A percentile compares a stretch with the other conserved stretches of the same genome.
Conservation (phyloP, 148 eudicot genomes). For the Limonium bicolor region DNA sequence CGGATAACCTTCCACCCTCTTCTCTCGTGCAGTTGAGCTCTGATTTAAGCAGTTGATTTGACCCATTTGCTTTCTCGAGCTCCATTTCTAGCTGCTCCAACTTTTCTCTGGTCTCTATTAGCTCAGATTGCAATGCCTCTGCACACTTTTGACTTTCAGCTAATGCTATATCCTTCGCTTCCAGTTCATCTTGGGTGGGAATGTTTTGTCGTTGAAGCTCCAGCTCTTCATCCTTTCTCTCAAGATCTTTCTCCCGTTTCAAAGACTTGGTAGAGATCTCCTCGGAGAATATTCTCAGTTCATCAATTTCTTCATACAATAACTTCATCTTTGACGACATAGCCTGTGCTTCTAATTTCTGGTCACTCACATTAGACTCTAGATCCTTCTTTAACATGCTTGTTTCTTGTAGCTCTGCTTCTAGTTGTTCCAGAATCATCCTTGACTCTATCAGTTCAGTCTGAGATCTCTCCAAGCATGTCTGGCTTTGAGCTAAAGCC, state of each 20-base stretch:
- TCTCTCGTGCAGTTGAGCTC: neutral
- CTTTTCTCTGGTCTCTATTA: neutral
- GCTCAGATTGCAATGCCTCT: constrained; percentile 1
- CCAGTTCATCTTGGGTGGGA: constrained; percentile 15
- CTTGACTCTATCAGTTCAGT: constrained; percentile 19
- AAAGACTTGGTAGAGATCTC: constrained; percentile 26
- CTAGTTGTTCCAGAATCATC: constrained; percentile 31
- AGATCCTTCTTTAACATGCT: constrained; percentile 32
- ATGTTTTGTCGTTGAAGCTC: constrained; percentile 22
- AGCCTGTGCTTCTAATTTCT: constrained; percentile 36
- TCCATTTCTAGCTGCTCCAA: constrained; percentile 3
- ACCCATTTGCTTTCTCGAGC: neutral
- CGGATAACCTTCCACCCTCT: neutral
- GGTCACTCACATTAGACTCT: constrained; percentile 18
- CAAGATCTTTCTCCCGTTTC: constrained; percentile 38
- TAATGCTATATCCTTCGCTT: constrained; percentile 8
- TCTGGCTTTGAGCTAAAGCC: constrained; percentile 18
- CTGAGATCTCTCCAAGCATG: constrained; percentile 17
- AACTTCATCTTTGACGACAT: constrained; percentile 29
- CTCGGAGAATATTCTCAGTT: constrained; percentile 26
- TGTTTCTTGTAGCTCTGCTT: constrained; percentile 30
- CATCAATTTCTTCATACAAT: constrained; percentile 30
- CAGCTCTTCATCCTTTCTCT: constrained; percentile 22
- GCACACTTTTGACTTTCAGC: neutral
- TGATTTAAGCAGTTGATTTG: constrained; percentile 1